Evolutionary conservation across 2,329 filamentous ascomycete species (phyloP).

Genomic region (Penicillium paneum): DNA sequence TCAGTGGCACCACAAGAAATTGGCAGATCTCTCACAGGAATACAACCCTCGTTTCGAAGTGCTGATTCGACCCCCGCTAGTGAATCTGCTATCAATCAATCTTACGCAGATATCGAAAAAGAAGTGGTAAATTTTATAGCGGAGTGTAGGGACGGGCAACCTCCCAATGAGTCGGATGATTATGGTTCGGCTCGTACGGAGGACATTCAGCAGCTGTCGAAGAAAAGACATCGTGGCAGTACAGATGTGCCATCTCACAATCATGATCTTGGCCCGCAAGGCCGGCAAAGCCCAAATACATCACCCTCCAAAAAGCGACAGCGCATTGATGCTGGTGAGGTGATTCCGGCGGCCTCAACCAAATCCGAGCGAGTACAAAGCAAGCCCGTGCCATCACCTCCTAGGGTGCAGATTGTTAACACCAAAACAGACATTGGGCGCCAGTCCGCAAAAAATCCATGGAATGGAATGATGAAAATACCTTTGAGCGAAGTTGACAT

Average conservation of each 20-base stretch:
- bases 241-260: background rate
- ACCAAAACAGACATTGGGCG: background rate
- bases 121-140: background rate
- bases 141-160: background rate
- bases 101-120: background rate
- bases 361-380: background rate
- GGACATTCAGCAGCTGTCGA: background rate
- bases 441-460: conserved; percentile 19
- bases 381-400: background rate
- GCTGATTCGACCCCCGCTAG: background rate
- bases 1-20: background rate
- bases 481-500: conserved; percentile 45
- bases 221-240: conserved; percentile 14
- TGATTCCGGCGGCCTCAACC: background rate
- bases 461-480: conserved; percentile 39
- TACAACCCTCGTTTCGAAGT: background rate
- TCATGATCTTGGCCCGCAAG: background rate
- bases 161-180: background rate
- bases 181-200: background rate
- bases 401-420: background rate
- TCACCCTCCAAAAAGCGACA: conserved; percentile 17
- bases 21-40: background rate
- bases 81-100: background rate
- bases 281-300: background rate
- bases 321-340: conserved; percentile 1